A percentile compares a stretch with the other conserved stretches of the same genome.
Evolutionary conservation across 2,329 filamentous ascomycete species (phyloP).

Genomic region (Diaporthe vexans): DNA sequence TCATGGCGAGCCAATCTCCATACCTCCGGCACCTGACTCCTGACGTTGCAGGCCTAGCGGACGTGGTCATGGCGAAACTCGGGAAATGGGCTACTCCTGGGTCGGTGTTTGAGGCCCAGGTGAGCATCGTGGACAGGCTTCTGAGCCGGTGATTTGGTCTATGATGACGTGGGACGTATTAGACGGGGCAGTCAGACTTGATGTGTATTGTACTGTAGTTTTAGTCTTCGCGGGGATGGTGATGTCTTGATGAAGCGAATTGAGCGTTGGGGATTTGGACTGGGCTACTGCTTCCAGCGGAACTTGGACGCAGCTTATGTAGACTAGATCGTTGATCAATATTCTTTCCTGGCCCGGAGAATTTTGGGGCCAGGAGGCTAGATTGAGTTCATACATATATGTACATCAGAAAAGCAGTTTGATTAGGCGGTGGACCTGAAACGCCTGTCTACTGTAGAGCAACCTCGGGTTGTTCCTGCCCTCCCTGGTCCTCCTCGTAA

Average conservation of each 20-base stretch:
- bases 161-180: not conserved
- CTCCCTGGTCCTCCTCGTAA: not conserved
- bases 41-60: slow-evolving; percentile 48
- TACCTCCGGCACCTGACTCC: slow-evolving; percentile 48
- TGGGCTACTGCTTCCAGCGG: not conserved
- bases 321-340: not conserved
- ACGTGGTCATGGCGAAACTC: slow-evolving; percentile 48
- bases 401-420: not conserved
- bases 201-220: not conserved
- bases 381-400: not conserved
- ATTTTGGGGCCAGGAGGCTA: not conserved
- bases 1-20: slow-evolving; percentile 50
- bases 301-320: not conserved
- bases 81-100: slow-evolving; percentile 51
- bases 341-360: not conserved
- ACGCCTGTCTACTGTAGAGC: not conserved
- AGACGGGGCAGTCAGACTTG: not conserved
- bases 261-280: not conserved
- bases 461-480: not conserved
- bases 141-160: slow-evolving; percentile 1
- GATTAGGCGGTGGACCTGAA: not conserved
- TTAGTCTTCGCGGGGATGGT: not conserved
- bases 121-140: slow-evolving; percentile 46
- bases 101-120: slow-evolving; percentile 50
- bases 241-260: not conserved